Percentiles rank a stretch among this genome's conserved stretches.
Conservation (phyloP, 2,329 filamentous ascomycete genomes). For the Blastomyces gilchristii region DNA sequence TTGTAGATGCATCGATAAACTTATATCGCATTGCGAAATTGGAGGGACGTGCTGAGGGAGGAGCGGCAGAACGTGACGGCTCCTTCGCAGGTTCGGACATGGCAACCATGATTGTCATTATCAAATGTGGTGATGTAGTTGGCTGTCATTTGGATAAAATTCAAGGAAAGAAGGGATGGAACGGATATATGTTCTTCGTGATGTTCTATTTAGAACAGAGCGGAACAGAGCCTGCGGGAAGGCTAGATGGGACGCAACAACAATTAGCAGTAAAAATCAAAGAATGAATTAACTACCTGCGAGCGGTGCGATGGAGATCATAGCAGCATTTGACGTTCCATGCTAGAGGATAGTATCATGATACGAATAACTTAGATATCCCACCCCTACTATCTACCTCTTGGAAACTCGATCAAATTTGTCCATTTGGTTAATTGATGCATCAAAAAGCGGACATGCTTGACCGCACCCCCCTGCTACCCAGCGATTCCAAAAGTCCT, state of each 20-base stretch:
- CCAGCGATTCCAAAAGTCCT: not conserved
- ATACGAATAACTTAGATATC: not conserved
- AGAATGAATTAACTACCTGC: not conserved
- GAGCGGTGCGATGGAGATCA: not conserved
- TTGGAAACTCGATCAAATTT: not conserved
- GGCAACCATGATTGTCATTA: not conserved
- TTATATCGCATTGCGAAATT: slow-evolving; percentile 25
- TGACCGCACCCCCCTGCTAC: not conserved
- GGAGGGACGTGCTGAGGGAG: not conserved
- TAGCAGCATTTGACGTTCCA: not conserved
- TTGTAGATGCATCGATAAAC: slow-evolving; percentile 33
- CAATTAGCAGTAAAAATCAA: not conserved
- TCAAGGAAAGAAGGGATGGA: not conserved
- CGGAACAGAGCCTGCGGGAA: not conserved
- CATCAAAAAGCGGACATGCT: not conserved
- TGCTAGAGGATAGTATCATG: not conserved
- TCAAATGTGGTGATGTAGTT: not conserved
- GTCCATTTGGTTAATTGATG: not conserved
- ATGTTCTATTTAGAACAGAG: not conserved
- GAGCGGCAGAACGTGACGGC: not conserved
- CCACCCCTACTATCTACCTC: not conserved
- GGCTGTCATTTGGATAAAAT: not conserved
- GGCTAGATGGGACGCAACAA: not conserved
- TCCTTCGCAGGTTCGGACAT: slow-evolving; percentile 15
- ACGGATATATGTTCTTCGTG: not conserved